phyloP scores from a whole-genome alignment of 2,329 filamentous ascomycete species.

The Botrytis porri region DNA sequence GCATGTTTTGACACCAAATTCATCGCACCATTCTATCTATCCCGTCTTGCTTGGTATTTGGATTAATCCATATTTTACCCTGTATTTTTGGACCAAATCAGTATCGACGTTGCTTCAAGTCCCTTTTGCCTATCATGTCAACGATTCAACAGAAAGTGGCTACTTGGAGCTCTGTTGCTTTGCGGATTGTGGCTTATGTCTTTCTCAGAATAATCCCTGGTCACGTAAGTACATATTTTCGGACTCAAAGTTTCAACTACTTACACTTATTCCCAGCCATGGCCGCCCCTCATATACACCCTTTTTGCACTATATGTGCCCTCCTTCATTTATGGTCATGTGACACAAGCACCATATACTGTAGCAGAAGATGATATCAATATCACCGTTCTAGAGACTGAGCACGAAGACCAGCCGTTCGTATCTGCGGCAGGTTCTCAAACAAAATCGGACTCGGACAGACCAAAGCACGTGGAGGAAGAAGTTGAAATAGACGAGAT shows the following conservation, averaged over 20 bases:
- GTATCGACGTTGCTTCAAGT: background rate
- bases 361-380: slow-evolving; percentile 59
- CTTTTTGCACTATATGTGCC: slow-evolving; percentile 65
- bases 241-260: background rate
- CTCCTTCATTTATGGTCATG: slow-evolving; percentile 58
- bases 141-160: slow-evolving; percentile 30
- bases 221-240: slow-evolving; percentile 33
- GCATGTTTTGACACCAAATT: background rate
- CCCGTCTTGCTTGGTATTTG: background rate
- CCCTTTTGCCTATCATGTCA: background rate
- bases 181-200: slow-evolving; percentile 52
- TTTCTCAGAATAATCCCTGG: slow-evolving; percentile 57
- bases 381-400: slow-evolving; percentile 50
- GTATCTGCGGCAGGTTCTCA: slow-evolving; percentile 30
- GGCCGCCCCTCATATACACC: slow-evolving; percentile 52
- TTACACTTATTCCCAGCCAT: slow-evolving; percentile 26
- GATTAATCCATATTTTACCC: background rate
- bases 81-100: background rate
- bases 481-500: slow-evolving; percentile 63
- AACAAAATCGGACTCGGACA: slow-evolving; percentile 33
- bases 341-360: slow-evolving; percentile 54
- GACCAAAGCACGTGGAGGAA: slow-evolving; percentile 43
- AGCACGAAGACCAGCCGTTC: slow-evolving; percentile 39
- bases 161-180: slow-evolving; percentile 45
- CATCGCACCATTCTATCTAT: background rate